Evolutionary conservation across 176 grass and related monocot species (phyloP).

Genomic region (Avena sativa): DNA sequence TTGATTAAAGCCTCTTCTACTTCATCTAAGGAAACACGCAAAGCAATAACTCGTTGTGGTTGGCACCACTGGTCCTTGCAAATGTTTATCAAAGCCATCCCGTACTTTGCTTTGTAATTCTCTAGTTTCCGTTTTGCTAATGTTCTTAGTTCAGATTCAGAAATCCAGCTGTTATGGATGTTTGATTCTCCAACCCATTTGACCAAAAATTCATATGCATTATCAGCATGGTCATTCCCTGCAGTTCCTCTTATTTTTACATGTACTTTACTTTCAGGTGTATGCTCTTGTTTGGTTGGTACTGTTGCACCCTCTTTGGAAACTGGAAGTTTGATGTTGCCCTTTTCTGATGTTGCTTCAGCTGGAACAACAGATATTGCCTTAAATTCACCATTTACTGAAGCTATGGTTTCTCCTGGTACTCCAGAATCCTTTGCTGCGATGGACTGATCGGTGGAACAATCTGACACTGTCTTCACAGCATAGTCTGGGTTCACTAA

Average conservation of each 20-base stretch:
- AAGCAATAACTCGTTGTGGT: slow-evolving; percentile 82
- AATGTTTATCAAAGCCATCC: slow-evolving; percentile 82
- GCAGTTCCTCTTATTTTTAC: slow-evolving; percentile 42
- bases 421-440: slow-evolving; percentile 41
- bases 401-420: slow-evolving; percentile 43
- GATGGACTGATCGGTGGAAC: slow-evolving; percentile 45
- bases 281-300: slow-evolving; percentile 46
- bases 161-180: slow-evolving; percentile 93
- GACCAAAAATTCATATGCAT: slow-evolving; percentile 79
- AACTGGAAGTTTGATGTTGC: slow-evolving; percentile 19
- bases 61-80: slow-evolving; percentile 92
- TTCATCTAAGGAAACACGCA: slow-evolving; percentile 53
- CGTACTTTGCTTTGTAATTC: slow-evolving; percentile 96
- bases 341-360: slow-evolving; percentile 35
- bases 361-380: slow-evolving; percentile 27
- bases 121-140: slow-evolving; percentile 97
- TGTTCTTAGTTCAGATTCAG: slow-evolving; percentile 78
- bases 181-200: slow-evolving; percentile 96
- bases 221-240: slow-evolving; percentile 35
- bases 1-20: slow-evolving; percentile 88
- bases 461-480: slow-evolving; percentile 36
- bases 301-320: slow-evolving; percentile 39
- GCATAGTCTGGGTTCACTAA: slow-evolving; percentile 28
- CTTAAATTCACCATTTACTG: slow-evolving; percentile 42
- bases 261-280: slow-evolving; percentile 46